Evolutionary conservation across 2,329 filamentous ascomycete species (phyloP), one percentile per base, ranked within the genome.

Genomic region (Diplodia seriata): DNA sequence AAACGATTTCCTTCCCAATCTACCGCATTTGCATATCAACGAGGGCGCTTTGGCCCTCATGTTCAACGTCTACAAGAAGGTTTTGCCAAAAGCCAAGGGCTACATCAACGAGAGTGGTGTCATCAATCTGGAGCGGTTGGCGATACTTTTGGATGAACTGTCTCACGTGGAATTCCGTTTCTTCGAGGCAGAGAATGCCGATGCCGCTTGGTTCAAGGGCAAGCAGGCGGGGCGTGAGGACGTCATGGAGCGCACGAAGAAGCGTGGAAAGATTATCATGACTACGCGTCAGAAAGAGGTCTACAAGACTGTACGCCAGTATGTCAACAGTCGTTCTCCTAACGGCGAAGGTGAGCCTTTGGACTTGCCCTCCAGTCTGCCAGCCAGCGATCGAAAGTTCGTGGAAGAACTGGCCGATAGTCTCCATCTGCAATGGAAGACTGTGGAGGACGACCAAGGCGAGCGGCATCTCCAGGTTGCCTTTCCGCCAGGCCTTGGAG

Each of bases 1-100:
- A 77, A 99, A 99, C 80, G 95, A 99, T 86, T 99, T 99, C 82
- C 86, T 99, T 79, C 95, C 95, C 3, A 97, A 99, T 80, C 85
- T 99, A 68, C 96, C 96, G 5, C 92, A 96, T 76, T 82, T 99
- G 71, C 95, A 99, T 80, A 99, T 99, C 81, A 99, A 99, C 80
- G 96, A 99, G 80, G 96, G 95, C 71, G 95, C 96, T 26, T 83
- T 99, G 79, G 92, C 94, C 29, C 90, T 95, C 76, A 99, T 99
- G 95, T 99, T 99, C 79, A 91, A 91, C 76, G 89, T 97, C 69
- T 99, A 99, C 85, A 98, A 98, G 80, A 86, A 90, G 57, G 89
- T 97, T 47, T 83, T 99, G 69, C 94, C 94, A 8, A 89, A 90
- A 76, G 90, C 93, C 74, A 91, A 92, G 68, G 95, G 95, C 5